These are phyloP conservation scores for Erodium moschatum DNA, from an alignment of 441 rosid genomes.

Conservation along the genomic window DNA sequence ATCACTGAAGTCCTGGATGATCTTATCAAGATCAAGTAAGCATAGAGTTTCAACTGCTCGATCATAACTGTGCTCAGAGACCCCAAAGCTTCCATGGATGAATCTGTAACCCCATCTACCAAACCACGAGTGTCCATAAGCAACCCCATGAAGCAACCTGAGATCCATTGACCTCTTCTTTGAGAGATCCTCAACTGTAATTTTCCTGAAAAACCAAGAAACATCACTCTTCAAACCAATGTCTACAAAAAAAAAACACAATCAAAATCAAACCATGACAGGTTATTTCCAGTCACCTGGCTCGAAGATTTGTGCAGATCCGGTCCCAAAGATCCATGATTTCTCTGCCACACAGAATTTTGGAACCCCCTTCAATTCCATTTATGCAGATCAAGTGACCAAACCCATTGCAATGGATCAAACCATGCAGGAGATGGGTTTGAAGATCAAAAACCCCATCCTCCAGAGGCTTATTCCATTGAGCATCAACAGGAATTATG, in stretches of 20 bases:
- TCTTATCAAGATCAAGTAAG: conserved; percentile 45
- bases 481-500: conserved; percentile 48
- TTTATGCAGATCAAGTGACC: conserved; percentile 77
- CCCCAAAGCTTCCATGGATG: conserved; percentile 67
- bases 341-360: conserved; percentile 57
- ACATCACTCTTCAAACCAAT: conserved; percentile 1
- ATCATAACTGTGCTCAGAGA: conserved; percentile 42
- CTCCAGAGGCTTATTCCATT: conserved; percentile 56
- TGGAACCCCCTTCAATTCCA: conserved; percentile 78
- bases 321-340: conserved; percentile 82
- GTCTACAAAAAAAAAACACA: conserved; percentile 1
- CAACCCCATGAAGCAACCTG: conserved; percentile 62
- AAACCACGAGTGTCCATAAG: conserved; percentile 84
- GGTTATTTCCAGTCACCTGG: conserved; percentile 33
- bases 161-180: conserved; percentile 64
- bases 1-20: conserved; percentile 37
- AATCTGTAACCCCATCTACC: conserved; percentile 85
- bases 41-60: conserved; percentile 58
- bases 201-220: conserved; percentile 36
- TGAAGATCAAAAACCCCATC: conserved; percentile 43
- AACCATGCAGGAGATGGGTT: conserved; percentile 65
- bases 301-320: conserved; percentile 44
- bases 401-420: conserved; percentile 72
- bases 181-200: conserved; percentile 61
- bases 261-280: conserved; percentile 1